phyloP scores from a whole-genome alignment of 495 filamentous ascomycete species.

The Sporormia fimetaria region DNA sequence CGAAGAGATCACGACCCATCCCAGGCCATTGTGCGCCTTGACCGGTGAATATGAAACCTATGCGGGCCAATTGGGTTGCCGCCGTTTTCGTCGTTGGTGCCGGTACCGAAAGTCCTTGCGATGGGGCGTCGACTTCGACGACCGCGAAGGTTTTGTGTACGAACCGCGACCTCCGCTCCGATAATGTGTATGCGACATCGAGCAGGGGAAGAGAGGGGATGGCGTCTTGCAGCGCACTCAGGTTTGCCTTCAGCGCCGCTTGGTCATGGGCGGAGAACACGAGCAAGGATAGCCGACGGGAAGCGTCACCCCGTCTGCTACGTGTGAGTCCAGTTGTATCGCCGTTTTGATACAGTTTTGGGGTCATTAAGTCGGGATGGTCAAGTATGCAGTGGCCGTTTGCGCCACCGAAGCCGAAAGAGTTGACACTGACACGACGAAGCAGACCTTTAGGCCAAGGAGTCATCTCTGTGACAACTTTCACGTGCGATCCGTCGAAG shows the following conservation, averaged over 20 bases:
- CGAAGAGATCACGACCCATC: conserved; percentile 7
- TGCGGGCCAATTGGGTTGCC: not conserved
- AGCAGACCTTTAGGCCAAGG: conserved; percentile 14
- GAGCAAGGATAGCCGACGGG: conserved; percentile 1
- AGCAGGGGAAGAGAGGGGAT: not conserved
- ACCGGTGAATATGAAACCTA: conserved; percentile 24
- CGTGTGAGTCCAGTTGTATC: not conserved
- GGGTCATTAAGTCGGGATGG: no score
- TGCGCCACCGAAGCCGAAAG: conserved; percentile 17
- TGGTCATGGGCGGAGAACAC: conserved; percentile 15
- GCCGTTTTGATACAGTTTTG: not conserved
- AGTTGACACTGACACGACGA: conserved; percentile 11
- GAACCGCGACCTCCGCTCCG: not conserved
- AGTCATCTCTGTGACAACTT: conserved; percentile 2
- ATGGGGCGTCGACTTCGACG: not conserved
- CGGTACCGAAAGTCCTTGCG: not conserved
- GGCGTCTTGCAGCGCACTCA: not conserved
- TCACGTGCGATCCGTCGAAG: conserved; percentile 4
- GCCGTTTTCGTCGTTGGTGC: not conserved
- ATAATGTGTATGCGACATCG: conserved; percentile 16
- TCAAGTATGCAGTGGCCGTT: conserved; percentile 9
- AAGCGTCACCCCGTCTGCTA: not conserved
- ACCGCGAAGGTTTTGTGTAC: conserved; percentile 2
- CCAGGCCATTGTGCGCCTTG: conserved; percentile 22
- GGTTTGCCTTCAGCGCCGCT: not conserved